Evolutionary conservation across 139 green algal species (phyloP).

Genomic region (Haematococcus lacustris): DNA sequence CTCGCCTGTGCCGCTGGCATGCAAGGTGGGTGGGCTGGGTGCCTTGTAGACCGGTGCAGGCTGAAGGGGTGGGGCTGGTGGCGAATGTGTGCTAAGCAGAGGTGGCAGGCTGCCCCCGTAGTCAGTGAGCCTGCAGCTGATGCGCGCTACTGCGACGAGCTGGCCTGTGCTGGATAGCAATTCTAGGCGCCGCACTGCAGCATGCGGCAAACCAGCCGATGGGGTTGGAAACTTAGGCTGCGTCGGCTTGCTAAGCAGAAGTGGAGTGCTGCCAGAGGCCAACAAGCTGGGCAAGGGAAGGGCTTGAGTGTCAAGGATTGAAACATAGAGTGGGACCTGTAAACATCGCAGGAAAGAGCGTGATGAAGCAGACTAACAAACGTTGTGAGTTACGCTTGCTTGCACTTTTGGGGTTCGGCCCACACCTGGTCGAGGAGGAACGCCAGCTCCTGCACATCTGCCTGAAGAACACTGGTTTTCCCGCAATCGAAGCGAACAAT

Average conservation of each 20-base stretch:
- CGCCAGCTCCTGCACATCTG: conserved; percentile 16
- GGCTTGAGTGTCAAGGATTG: conserved; percentile 21
- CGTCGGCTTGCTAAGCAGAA: conserved; percentile 15
- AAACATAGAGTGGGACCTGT: conserved; percentile 25
- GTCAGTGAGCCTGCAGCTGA: conserved; percentile 1
- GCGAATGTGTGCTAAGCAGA: background rate
- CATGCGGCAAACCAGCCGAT: background rate
- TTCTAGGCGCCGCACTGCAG: background rate
- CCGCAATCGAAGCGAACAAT: background rate
- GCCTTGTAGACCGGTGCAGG: background rate
- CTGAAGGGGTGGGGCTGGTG: no score
- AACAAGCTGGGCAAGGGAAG: conserved; percentile 24
- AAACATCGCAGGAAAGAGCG: background rate
- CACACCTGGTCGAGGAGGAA: conserved; percentile 25
- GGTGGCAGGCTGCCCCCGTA: background rate
- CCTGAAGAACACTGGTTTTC: conserved; percentile 17
- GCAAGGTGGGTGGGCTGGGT: background rate
- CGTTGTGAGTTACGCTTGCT: background rate
- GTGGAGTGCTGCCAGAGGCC: conserved; percentile 17
- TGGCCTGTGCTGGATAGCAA: background rate
- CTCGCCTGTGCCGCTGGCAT: background rate
- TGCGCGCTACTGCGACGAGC: background rate
- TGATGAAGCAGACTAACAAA: background rate
- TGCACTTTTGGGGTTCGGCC: background rate
- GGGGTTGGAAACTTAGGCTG: background rate